Evolutionary conservation across 208 protist genomes (phyloP).

Genomic region (Herpetomonas samuelpessoai): DNA sequence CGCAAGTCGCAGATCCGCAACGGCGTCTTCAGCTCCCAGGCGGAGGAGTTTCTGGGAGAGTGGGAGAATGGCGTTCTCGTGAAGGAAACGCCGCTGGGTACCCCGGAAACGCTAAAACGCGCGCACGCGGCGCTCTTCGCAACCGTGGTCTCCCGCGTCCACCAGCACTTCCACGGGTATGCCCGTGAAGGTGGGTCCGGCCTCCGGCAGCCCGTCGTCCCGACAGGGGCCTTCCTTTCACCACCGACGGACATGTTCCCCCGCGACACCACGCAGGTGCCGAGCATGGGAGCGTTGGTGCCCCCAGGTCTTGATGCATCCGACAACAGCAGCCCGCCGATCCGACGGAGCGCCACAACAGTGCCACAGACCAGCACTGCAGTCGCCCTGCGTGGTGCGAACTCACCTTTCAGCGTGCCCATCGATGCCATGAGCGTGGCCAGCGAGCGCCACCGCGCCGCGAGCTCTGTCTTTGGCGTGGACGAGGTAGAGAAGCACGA

Average conservation of each 20-base stretch:
- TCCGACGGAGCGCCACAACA: not conserved
- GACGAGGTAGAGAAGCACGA: not conserved
- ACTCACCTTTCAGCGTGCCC: not conserved
- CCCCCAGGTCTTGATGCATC: too few relatives aligned
- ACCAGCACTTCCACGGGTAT: slow-evolving; percentile 26
- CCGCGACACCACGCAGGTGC: slow-evolving; percentile 3
- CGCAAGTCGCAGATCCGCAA: slow-evolving; percentile 28
- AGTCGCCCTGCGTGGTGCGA: not conserved
- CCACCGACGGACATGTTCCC: slow-evolving; percentile 16
- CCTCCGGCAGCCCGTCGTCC: not conserved
- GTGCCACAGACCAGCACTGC: not conserved
- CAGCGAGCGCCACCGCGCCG: not conserved
- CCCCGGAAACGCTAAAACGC: slow-evolving; percentile 24
- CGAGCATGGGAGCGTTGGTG: not conserved
- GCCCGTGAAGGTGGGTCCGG: not conserved
- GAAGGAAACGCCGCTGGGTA: slow-evolving; percentile 14
- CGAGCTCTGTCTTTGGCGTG: not conserved
- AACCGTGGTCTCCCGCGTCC: slow-evolving; percentile 32
- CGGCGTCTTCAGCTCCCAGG: slow-evolving; percentile 32
- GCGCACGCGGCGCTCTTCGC: slow-evolving; percentile 39
- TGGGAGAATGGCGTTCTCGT: slow-evolving; percentile 39
- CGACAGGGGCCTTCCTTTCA: slow-evolving; percentile 1
- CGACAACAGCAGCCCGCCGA: too few relatives aligned
- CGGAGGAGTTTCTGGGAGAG: slow-evolving; percentile 24
- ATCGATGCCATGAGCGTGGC: not conserved